Conservation (phyloP, 345 rosid genomes). For the Populus pruinosa region DNA sequence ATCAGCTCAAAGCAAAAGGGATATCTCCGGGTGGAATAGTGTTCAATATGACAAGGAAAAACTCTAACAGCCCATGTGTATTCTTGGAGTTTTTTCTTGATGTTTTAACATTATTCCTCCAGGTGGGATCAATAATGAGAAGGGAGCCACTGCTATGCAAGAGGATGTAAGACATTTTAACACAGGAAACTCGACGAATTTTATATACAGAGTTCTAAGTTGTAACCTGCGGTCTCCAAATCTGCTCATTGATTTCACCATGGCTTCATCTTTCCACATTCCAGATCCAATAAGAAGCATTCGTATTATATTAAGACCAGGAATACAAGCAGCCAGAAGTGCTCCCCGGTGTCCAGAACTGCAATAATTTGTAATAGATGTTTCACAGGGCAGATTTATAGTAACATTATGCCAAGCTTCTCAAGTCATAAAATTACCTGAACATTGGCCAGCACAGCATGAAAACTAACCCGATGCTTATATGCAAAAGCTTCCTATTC, state of each 20-base stretch:
- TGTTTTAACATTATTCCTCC: neutral
- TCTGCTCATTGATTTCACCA: slow-evolving; percentile 94
- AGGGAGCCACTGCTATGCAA: neutral
- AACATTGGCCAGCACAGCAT: slow-evolving; percentile 88
- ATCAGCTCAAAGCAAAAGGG: neutral
- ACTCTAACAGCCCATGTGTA: no score
- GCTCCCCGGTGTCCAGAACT: slow-evolving; percentile 84
- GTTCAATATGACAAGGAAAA: no score
- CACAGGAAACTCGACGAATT: neutral
- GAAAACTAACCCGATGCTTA: slow-evolving; percentile 74
- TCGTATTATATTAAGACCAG: slow-evolving; percentile 64
- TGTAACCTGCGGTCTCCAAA: slow-evolving; percentile 76
- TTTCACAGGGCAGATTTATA: slow-evolving; percentile 8
- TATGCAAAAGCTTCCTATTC: slow-evolving; percentile 86
- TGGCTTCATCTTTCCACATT: slow-evolving; percentile 74
- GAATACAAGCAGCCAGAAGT: slow-evolving; percentile 58
- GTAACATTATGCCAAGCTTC: slow-evolving; percentile 2
- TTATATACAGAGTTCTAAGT: neutral
- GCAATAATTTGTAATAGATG: slow-evolving; percentile 24
- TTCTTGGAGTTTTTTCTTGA: no score
- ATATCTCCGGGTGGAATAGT: neutral
- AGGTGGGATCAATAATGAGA: neutral
- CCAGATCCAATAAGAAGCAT: slow-evolving; percentile 82
- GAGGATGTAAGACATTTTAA: neutral
- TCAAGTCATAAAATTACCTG: slow-evolving; percentile 46